Evolutionary conservation across 495 filamentous ascomycete genomes (phyloP).

Genomic region (Aspergillus haitiensis): DNA sequence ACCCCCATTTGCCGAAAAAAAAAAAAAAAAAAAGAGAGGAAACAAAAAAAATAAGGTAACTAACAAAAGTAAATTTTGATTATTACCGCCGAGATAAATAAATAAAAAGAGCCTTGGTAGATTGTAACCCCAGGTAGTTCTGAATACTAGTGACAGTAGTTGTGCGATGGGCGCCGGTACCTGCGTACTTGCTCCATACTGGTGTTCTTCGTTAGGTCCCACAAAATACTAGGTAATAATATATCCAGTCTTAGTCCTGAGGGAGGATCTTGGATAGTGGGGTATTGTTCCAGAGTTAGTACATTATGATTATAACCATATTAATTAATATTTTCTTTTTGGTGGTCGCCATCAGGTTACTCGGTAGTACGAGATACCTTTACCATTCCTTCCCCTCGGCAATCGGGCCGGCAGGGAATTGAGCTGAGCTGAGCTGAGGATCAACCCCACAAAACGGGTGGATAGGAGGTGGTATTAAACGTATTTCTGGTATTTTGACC

Average conservation of each 20-base stretch:
- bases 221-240: not conserved
- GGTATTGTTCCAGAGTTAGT: conserved; percentile 8
- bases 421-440: conserved; percentile 17
- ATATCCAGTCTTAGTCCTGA: conserved; percentile 15
- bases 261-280: conserved; percentile 17
- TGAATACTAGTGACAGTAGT: not conserved
- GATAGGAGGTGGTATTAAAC: no score
- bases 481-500: no score
- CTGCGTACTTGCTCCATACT: conserved; percentile 26
- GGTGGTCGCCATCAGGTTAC: not conserved
- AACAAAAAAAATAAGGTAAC: not conserved
- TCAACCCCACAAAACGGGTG: not conserved
- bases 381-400: conserved; percentile 15
- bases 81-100: not conserved
- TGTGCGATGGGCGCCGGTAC: conserved; percentile 25
- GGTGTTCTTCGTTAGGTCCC: conserved; percentile 21
- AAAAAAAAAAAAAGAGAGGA: no score
- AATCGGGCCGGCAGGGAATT: conserved; percentile 19
- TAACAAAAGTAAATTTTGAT: no score
- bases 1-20: not conserved
- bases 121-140: conserved; percentile 13
- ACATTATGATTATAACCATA: no score
- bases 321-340: no score
- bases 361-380: not conserved
- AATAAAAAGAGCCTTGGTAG: conserved; percentile 1